A percentile compares a stretch with the other conserved stretches of the same genome.
Conservation (phyloP, 1,284 basidiomycete species). For the Microbotryum lychnidis-dioicae region DNA sequence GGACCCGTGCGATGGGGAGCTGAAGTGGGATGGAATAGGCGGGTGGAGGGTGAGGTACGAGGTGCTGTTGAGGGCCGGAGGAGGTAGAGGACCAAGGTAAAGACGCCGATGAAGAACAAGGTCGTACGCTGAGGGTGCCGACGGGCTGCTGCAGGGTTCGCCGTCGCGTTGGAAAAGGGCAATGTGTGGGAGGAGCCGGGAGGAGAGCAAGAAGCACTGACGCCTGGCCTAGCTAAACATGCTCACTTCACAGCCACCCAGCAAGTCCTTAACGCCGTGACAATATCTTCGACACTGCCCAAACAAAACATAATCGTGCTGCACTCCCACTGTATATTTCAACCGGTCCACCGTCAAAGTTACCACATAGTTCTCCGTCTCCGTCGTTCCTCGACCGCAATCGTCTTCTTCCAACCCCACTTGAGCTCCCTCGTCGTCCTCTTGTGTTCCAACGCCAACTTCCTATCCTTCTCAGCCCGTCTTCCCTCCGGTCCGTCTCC, state of each 20-base stretch:
- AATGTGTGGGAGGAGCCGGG: too few relatives aligned
- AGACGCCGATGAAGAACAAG: background rate
- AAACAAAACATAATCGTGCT: background rate
- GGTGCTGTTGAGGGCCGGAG: background rate
- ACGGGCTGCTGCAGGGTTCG: too few relatives aligned
- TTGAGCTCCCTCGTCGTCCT: conserved; percentile 2
- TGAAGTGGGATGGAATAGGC: background rate
- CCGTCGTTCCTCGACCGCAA: conserved; percentile 25
- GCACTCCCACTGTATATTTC: background rate
- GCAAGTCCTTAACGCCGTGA: background rate
- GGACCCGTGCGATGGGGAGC: background rate
- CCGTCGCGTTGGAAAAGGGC: too few relatives aligned
- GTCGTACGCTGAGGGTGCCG: background rate
- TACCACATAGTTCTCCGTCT: conserved; percentile 22
- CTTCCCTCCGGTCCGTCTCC: conserved; percentile 17
- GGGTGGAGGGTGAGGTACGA: conserved; percentile 1
- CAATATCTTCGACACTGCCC: too few relatives aligned
- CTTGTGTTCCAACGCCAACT: background rate
- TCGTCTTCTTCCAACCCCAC: conserved; percentile 27
- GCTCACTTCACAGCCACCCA: background rate
- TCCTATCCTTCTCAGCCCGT: conserved; percentile 5
- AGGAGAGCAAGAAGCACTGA: too few relatives aligned
- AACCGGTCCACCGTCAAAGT: background rate
- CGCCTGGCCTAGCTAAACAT: background rate
- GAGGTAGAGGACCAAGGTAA: background rate